Base-by-base conservation (phyloP, 73 alveolate genomes). In the Tetrahymena elliotti region DNA sequence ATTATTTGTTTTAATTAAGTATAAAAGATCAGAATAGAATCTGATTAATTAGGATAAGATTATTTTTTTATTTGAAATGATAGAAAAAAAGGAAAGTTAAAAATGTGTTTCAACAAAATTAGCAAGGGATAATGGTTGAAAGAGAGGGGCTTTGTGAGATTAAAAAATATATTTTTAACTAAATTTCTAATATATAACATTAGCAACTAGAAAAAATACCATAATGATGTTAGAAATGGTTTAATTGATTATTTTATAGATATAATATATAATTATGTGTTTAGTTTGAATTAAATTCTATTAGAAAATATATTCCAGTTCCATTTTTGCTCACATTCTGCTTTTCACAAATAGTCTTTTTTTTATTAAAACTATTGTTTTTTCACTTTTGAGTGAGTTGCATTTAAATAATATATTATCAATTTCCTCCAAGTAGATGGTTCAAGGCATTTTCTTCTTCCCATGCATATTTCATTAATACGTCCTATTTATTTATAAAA, bases 361-460 rank as follows among this genome's bases (percentile, higher is more conserved):
- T 47, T 12, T 47, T 47, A 47, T 18, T 68, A 68, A 68, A 31
- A 31, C 38, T 5, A 27, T 31, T 31, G 16, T 4, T 7, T 5
- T 68, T n/a, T 13, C 88, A 24, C 34, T 3, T 22, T 22, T n/a
- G 82, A 27, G 88, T 36, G 38, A 68, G 93, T n/a, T n/a, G 33
- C 36, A 22, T 84, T 84, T 37, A 84, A 84, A 84, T 37, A 84
- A 22, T 27, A 38, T 34, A n/a, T 93, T 34, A 39, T 93, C 39
- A 83, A 84, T 94, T 84, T 47, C 93, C 96, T 39, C 97, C 96
- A 22, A 95, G 93, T 38, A 95, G 41, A 54, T 83, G 94, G 92
- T 95, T 95, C 84, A 95, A 94, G 34, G 96, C 97, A n/a, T 93
- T 83, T 83, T 95, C 96, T 96, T 96, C 97, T 53, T 96, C 97